Base-by-base conservation (phyloP, 805 yeast genomes). In the Peterozyma xylosa region DNA sequence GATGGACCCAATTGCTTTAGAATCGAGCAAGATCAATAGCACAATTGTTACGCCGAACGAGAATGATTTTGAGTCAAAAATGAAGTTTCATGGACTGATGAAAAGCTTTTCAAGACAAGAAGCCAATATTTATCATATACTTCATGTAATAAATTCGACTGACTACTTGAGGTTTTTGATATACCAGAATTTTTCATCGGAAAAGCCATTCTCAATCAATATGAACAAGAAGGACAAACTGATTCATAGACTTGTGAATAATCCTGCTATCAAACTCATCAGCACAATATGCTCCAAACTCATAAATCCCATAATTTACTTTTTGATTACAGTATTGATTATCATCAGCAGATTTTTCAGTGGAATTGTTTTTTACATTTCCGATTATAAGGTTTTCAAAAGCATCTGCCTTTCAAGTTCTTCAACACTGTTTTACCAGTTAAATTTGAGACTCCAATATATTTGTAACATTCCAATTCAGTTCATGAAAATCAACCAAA, bases 381-480 rank as follows among this genome's bases (percentile, higher is more conserved):
- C 71, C 39, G 70, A 71, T 50, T 51, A 47, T 13, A 51, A 53
- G 14, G 9, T 62, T 1, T 32, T 43, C 6, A 50, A 54, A 4
- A 32, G 45, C 1, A 5, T 17, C 7, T 62, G 60, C 33, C 55
- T 70, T 6, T 63, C 67, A 21, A 68, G 67, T 14, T 38, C 68
- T 0, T 82, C 86, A 13, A 82, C 81, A 2, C 73, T 85, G 1
- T 80, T 87, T 4, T 80, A 80, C 53, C 98, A 91, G 58, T 64
- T 89, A 2, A 95, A 88, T 57, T 63, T 88, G 29, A 64, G 96
- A 38, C 62, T 86, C 11, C 82, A 79, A 48, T 96, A 90, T 52
- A 58, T 87, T 13, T 76, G 86, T 51, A 82, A 76, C 53, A 76
- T 89, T 53, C 97, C 97, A 0, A 70, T 76, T 2, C 97, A 90